Evolutionary conservation across 2,329 filamentous ascomycete genomes (phyloP).

Genomic region (Xylariales sp.): DNA sequence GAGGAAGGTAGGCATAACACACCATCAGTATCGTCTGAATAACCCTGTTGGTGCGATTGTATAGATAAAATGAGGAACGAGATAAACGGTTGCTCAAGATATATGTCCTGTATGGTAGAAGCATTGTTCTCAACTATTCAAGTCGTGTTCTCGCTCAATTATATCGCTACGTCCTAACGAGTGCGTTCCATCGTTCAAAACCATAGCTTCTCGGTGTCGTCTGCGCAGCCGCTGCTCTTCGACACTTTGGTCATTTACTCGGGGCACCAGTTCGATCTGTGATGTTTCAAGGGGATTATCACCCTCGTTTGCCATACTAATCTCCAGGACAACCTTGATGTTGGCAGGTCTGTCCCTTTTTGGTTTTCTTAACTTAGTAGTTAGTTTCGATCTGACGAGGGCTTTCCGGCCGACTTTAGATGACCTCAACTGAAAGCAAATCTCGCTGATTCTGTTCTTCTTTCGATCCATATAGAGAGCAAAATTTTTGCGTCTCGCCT

Average conservation of each 20-base stretch:
- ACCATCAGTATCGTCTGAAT: not conserved
- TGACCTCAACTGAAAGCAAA: slow-evolving; percentile 61
- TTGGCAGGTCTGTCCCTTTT: slow-evolving; percentile 46
- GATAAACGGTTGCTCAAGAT: not conserved
- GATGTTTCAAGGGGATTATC: slow-evolving; percentile 47
- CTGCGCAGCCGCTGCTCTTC: slow-evolving; percentile 80
- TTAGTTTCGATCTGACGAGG: slow-evolving; percentile 62
- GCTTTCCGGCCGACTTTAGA: slow-evolving; percentile 64
- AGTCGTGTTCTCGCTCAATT: slow-evolving; percentile 71
- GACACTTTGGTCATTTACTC: slow-evolving; percentile 63
- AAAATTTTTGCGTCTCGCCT: slow-evolving; percentile 67
- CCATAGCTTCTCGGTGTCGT: slow-evolving; percentile 87
- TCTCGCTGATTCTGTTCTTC: slow-evolving; percentile 65
- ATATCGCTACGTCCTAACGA: slow-evolving; percentile 82
- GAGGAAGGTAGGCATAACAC: not conserved
- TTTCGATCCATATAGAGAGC: slow-evolving; percentile 61
- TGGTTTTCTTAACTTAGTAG: slow-evolving; percentile 49
- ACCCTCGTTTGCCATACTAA: slow-evolving; percentile 50
- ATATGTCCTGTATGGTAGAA: not conserved
- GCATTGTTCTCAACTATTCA: slow-evolving; percentile 47
- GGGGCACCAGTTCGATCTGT: slow-evolving; percentile 51
- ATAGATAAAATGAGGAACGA: not conserved
- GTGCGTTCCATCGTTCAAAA: slow-evolving; percentile 85
- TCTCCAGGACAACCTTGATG: slow-evolving; percentile 52
- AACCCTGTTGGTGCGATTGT: not conserved